Base-by-base conservation (phyloP, 2,329 filamentous ascomycete genomes). In the Aspergillus viridinutans region DNA sequence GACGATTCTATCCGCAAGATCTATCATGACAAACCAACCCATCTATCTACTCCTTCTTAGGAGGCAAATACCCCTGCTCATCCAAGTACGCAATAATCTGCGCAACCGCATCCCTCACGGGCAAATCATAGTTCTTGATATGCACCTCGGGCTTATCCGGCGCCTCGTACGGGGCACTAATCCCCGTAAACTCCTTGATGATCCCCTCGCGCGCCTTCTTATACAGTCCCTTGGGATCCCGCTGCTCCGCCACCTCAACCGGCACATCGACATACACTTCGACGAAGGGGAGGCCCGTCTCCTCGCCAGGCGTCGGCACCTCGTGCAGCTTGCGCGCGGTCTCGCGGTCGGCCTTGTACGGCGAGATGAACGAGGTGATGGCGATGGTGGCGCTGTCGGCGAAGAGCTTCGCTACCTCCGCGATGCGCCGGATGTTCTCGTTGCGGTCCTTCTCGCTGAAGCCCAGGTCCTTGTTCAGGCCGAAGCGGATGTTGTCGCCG, bases 401-500 rank as follows among this genome's bases (percentile, higher is more conserved):
- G 77, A 99, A 99, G 63, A 99, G 86, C 78, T 96, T 96, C 60
- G 94, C 92, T 45, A 97, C 92, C 82, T 99, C 93, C 54, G 90
- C 91, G 70, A 99, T 97, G 63, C 94, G 87, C 59, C 94, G 87
- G 73, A 99, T 99, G 80, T 99, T 99, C 83, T 99, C 94, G 73
- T 93, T 95, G 67, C 94, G 87, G 80, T 97, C 92, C 72, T 86
- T 85, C 72, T 96, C 93, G 63, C 86, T 89, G 81, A 97, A 99
- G 17, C 93, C 93, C 10, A 99, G 84, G 80, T 97, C 93, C 78
- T 95, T 96, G 85, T 97, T 99, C 65, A 99, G 83, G 17, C 94
- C 94, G 80, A 97, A 97, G 60, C 94, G 93, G 64, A 99, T 89
- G 78, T 99, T 99, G 84, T 99, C 94, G 70, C 93, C 94, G 77